These are phyloP conservation scores for Dalbergia cultrata DNA, from an alignment of 306 rosid species.

Conservation along the genomic window DNA sequence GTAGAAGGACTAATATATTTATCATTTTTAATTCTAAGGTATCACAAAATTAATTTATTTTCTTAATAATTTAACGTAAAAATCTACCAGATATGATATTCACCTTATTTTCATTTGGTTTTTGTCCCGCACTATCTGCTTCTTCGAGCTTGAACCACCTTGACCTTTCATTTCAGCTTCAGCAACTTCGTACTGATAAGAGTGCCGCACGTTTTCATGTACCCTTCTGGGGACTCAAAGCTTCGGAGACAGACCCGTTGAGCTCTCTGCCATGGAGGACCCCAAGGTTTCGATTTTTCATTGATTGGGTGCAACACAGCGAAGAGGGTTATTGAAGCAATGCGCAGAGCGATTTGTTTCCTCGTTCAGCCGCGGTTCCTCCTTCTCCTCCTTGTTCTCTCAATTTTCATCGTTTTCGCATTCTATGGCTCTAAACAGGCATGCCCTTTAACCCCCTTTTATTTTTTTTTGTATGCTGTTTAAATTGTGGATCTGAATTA, in stretches of 20 bases:
- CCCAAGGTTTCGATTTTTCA: not conserved
- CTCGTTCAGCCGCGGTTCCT: slow-evolving; percentile 67
- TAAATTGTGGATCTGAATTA: slow-evolving; percentile 19
- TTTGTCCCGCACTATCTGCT: no score
- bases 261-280: slow-evolving; percentile 29
- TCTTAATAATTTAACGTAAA: no score
- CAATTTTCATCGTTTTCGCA: slow-evolving; percentile 57
- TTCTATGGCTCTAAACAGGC: slow-evolving; percentile 48
- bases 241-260: not conserved
- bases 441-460: not conserved
- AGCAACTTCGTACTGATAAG: not conserved
- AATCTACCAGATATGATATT: no score
- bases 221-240: not conserved
- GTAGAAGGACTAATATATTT: no score
- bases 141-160: not conserved
- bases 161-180: slow-evolving; percentile 4
- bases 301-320: not conserved
- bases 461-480: not conserved
- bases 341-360: slow-evolving; percentile 65
- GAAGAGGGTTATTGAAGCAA: slow-evolving; percentile 33
- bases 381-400: slow-evolving; percentile 54
- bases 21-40: no score
- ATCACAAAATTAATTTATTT: no score
- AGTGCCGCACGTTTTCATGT: not conserved
- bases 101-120: no score